A percentile compares a stretch with the other conserved stretches of the same genome.
Conservation (phyloP, 2,329 filamentous ascomycete genomes). For the Fusarium tricinctum region DNA sequence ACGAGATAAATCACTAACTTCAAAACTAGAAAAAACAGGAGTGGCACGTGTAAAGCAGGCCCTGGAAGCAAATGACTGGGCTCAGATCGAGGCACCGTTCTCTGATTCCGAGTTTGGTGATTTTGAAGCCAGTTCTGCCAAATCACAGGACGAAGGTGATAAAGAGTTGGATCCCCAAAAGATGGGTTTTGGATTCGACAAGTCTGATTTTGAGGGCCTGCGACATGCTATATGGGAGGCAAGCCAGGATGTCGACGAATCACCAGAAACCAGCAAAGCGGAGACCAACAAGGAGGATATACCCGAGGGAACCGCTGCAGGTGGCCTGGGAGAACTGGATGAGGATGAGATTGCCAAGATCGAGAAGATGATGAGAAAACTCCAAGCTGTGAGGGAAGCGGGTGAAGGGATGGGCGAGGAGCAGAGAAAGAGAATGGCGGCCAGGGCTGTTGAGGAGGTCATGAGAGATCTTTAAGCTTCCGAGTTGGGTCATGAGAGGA, state of each 20-base stretch:
- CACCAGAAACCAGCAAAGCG: conserved; percentile 16
- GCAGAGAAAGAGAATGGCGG: conserved; percentile 72
- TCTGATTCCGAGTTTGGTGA: conserved; percentile 52
- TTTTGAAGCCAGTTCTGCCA: conserved; percentile 55
- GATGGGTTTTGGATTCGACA: conserved; percentile 67
- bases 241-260: conserved; percentile 45
- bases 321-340: conserved; percentile 60
- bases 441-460: conserved; percentile 72
- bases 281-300: conserved; percentile 32
- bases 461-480: conserved; percentile 68
- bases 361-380: conserved; percentile 73
- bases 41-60: conserved; percentile 72
- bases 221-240: conserved; percentile 66
- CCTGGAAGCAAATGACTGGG: conserved; percentile 76
- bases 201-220: conserved; percentile 66
- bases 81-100: conserved; percentile 49
- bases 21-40: conserved; percentile 67
- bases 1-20: conserved; percentile 35
- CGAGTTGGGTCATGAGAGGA: neutral
- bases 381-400: conserved; percentile 72
- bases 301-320: conserved; percentile 26
- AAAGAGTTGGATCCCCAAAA: conserved; percentile 61
- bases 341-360: conserved; percentile 70
- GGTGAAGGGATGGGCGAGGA: conserved; percentile 71
- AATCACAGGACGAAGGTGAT: conserved; percentile 49